Evolutionary conservation across 148 eudicot species (phyloP), one percentile per base, ranked within the genome.

Genomic region (Persicaria tinctoria): DNA sequence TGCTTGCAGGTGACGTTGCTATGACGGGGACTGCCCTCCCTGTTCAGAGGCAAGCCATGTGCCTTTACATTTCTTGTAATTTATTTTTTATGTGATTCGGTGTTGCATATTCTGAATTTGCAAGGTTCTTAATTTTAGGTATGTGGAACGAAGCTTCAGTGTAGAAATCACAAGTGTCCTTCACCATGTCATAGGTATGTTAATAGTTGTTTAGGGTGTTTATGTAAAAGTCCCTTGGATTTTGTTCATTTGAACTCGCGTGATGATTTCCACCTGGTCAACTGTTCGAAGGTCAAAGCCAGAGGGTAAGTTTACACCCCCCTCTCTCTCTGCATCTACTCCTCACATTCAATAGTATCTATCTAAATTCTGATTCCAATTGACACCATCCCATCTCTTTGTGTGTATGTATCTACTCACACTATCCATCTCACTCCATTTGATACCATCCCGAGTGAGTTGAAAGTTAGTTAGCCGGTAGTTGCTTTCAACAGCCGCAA

Each of bases 1-100:
- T 90, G 96, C 97, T 69, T 95, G 99, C 74, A 95, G 90, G 79
- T 90, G 99, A 17, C 89, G 90, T 54, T 95, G 99, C 82, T 95
- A 97, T 73, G 94, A 95, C 83, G 97, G 97, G 70, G 86, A 90
- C 75, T 95, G 99, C 56, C 99, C 94, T 4, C 99, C 96, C 64
- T 92, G 99, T 76, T 75, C 97, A 66, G 99, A 95, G 93, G 97
- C 88, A 69, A 46, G 78, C 70, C 45, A 70, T 75, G n/a, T 51
- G 60, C 51, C 53, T 71, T 7, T 18, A 17, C 23, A 18, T 55
- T 50, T 71, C 23, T 59, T 45, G 23, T 51, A 49, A 64, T 27
- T 41, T 78, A 6, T 27, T 44, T 38, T 23, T 32, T 32, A 56
- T 55, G 20, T 38, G 27, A 63, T 56, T 54, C 27, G 72, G 51